Base-by-base conservation (phyloP, 768 basidiomycete genomes). In the Lactarius indigo region DNA sequence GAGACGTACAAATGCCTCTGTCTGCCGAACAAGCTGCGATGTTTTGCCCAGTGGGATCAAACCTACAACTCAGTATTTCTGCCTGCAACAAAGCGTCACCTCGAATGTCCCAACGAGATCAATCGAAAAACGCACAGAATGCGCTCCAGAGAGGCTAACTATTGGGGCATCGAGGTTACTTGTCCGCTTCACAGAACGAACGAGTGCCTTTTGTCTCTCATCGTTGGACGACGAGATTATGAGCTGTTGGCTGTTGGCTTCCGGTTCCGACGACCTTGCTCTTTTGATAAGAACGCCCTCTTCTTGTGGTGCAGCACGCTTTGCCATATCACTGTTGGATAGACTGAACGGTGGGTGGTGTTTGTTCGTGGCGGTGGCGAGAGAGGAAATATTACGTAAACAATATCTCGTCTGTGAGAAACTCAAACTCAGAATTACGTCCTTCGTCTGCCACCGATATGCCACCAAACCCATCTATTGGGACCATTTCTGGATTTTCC, bases 111-210 rank as follows among this genome's bases (percentile, higher is more conserved):
- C 41, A 10, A 54, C 1, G 20, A 54, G 15, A 63, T 6, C 10
- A 13, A 2, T n/a, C 3, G 30, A 28, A 67, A 55, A 54, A 9
- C 90, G 72, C 77, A 96, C 92, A 58, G 87, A 83, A 78, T 97
- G 94, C 5, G 94, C 89, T 2, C 96, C 92, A 18, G 87, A 83
- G 68, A 99, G 80, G 72, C 91, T 91, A 73, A 98, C 87, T 73
- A 99, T 98, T 33, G 97, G 97, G 52, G 95, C 94, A 72, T 94
- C 90, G 47, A 98, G 83, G 71, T 85, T 89, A 77, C 92, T 94
- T n/a, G 97, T 99, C 56, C 97, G 84, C 75, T 92, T 91, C 31
- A 98, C 85, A 28, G 85, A 90, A 69, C 95, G 84, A 68, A 96
- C 82, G 61, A 95, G 85, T 26, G 88, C 91, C 74, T 92, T 91